Percentiles rank a stretch among this genome's conserved stretches.
Conservation (phyloP, 2,329 filamentous ascomycete species). For the Microsporum ferrugineum region DNA sequence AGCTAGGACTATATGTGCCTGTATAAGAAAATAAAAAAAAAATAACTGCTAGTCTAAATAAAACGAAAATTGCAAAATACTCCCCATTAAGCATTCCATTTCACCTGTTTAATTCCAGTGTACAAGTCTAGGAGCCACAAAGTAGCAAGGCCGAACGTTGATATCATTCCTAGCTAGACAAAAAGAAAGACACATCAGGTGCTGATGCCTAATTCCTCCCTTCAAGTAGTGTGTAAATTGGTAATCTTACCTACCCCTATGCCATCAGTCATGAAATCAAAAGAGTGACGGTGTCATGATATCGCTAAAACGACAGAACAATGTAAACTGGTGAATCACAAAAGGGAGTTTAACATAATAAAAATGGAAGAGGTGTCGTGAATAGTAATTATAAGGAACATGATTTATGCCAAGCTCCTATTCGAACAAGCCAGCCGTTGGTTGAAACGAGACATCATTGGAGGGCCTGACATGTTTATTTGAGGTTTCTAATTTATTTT, state of each 20-base stretch:
- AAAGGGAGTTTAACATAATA: background rate
- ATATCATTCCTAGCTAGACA: background rate
- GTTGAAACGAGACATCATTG: background rate
- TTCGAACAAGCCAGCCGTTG: background rate
- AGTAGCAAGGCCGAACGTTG: background rate
- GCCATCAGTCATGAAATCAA: background rate
- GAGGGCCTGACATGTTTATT: background rate
- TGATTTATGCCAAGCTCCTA: background rate
- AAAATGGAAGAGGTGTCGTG: background rate
- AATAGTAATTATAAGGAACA: background rate
- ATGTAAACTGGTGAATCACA: background rate
- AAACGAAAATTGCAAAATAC: background rate
- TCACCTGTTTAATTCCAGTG: background rate
- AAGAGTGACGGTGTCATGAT: background rate
- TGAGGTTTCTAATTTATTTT: background rate
- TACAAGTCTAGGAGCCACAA: background rate
- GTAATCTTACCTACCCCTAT: background rate
- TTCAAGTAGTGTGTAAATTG: background rate
- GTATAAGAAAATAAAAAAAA: background rate
- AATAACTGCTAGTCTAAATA: background rate
- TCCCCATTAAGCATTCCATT: background rate
- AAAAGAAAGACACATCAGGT: background rate
- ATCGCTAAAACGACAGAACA: background rate
- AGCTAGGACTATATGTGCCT: background rate
- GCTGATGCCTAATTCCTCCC: background rate